Base-by-base conservation (phyloP, 2,329 filamentous ascomycete species). In the Penicillium sp. region DNA sequence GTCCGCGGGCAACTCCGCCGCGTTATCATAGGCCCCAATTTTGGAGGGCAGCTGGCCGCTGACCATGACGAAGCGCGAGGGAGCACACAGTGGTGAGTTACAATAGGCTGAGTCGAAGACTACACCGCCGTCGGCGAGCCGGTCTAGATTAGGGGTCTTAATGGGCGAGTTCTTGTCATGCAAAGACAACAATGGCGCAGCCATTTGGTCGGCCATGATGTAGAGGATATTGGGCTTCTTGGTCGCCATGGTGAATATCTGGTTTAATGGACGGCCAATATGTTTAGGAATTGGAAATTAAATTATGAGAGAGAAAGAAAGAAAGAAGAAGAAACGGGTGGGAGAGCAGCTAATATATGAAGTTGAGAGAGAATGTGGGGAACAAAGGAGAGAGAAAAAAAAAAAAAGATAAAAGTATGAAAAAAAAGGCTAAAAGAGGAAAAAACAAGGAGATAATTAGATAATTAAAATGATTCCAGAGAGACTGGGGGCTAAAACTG, bases 191-290 rank as follows among this genome's bases (percentile, higher is more conserved):
- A 92, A 84, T 19, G 92, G 92, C 29, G 92, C 92, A 19, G 92
- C 90, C 74, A 97, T 86, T 79, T 97, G 92, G 77, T 97, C 92
- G 53, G 92, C 92, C 92, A 97, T 96, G 78, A 97, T 95, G 81
- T 94, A 96, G 46, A 92, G 81, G 65, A 93, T 90, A 75, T 92
- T 92, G 60, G 89, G 89, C 72, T 82, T 82, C 65, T 79, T 79
- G 58, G 71, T 60, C 48, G 71, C 68, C 72, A 75, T 75, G 67
- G 40, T 66, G 65, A 46, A 53, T 38, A 43, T 40, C 5, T 34
- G 15, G 3, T 44, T 34, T 21, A 34, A 25, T 25, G 19, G 19
- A 23, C 16, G 40, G 15, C 46, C 23, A 45, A 36, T 47, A 41
- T 40, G 36, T 19, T 19, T 27, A 21, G 34, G 33, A 38, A 50